phyloP scores from a whole-genome alignment of 371 early-diverging fungal genomes.

The Apophysomyces elegans region DNA sequence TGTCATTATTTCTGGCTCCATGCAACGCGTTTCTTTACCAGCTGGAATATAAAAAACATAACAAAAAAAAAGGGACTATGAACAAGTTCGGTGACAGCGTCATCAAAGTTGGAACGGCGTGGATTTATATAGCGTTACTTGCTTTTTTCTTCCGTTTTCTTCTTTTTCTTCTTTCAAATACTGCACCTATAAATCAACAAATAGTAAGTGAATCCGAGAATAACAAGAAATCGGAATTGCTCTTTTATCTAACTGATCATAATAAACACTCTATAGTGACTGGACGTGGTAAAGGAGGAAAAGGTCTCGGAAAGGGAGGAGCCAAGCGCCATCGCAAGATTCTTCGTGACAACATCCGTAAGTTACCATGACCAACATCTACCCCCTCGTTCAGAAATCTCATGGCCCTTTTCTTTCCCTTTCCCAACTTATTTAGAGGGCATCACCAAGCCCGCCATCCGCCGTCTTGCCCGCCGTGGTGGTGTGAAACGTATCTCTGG shows the following conservation, averaged over 20 bases:
- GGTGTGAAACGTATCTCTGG: conserved; percentile 99
- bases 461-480: conserved; percentile 99
- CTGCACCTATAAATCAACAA: not conserved
- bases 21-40: not conserved
- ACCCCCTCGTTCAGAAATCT: not conserved
- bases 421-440: conserved; percentile 58
- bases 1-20: not conserved
- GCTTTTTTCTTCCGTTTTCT: conserved; percentile 10
- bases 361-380: conserved; percentile 21
- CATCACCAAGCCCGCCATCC: conserved; percentile 99
- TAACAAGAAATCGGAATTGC: not conserved
- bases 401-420: not conserved
- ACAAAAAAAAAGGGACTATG: not conserved
- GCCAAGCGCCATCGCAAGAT: conserved; percentile 99
- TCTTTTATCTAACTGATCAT: not conserved
- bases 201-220: conserved; percentile 8
- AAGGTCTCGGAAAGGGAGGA: conserved; percentile 96
- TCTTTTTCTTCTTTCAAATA: conserved; percentile 12
- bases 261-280: conserved; percentile 48
- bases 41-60: not conserved
- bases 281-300: conserved; percentile 97
- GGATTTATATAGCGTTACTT: not conserved
- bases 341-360: conserved; percentile 92
- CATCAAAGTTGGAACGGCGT: not conserved
- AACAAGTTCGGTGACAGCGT: conserved; percentile 7